These are phyloP conservation scores for Basipetospora chlamydospora DNA, from an alignment of 2,329 filamentous ascomycete genomes.

Conservation along the genomic window DNA sequence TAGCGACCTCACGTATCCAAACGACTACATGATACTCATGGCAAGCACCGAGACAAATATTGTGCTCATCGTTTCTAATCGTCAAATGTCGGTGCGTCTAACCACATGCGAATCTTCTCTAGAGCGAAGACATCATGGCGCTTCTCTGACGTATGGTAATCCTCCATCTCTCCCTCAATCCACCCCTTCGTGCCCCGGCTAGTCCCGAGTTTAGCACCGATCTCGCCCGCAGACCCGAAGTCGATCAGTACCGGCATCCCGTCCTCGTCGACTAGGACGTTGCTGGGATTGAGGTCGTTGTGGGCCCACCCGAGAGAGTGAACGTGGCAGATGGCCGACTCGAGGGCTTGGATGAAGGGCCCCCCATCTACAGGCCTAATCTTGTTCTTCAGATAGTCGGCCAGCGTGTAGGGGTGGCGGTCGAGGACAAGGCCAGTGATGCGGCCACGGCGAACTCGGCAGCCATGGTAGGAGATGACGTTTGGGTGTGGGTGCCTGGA, in stretches of 20 bases:
- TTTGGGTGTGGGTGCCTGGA: conserved; percentile 13
- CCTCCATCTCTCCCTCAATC: background rate
- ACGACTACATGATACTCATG: too few species aligned
- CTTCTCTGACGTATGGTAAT: background rate
- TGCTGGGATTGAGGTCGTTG: conserved; percentile 19
- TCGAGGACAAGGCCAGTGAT: conserved; percentile 15
- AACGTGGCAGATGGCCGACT: conserved; percentile 15
- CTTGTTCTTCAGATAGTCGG: conserved; percentile 7
- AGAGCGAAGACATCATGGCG: background rate
- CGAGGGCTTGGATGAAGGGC: conserved; percentile 5
- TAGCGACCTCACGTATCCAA: too few species aligned
- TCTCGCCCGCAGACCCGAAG: conserved; percentile 15
- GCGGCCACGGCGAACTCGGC: conserved; percentile 11
- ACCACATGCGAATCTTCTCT: background rate
- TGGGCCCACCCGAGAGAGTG: conserved; percentile 18
- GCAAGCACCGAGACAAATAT: too few species aligned
- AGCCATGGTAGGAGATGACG: conserved; percentile 15
- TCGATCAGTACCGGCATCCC: conserved; percentile 18
- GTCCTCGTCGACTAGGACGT: conserved; percentile 18
- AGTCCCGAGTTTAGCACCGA: background rate
- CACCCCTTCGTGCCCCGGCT: background rate
- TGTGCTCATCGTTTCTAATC: too few species aligned
- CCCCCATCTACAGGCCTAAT: background rate
- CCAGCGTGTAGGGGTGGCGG: conserved; percentile 8
- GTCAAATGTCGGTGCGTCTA: background rate